phyloP scores from a whole-genome alignment of 2,329 filamentous ascomycete species.

The Xylariales sp. region DNA sequence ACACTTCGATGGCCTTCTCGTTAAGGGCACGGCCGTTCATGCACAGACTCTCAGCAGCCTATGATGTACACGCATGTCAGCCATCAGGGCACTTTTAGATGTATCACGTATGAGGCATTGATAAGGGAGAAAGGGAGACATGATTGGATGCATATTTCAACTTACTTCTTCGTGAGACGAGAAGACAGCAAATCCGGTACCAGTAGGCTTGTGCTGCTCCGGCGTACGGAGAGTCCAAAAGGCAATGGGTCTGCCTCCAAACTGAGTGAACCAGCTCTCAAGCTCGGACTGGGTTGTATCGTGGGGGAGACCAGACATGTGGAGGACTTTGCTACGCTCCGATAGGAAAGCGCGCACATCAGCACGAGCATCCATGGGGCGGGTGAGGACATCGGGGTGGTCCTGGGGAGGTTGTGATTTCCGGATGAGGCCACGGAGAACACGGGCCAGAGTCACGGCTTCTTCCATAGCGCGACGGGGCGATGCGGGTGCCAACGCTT shows the following conservation, averaged over 20 bases:
- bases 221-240: constrained; percentile 98
- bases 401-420: constrained; percentile 94
- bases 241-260: constrained; percentile 93
- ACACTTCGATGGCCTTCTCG: constrained; percentile 98
- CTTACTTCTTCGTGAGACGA: constrained; percentile 97
- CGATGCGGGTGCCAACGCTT: constrained; percentile 91
- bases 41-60: constrained; percentile 96
- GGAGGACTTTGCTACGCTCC: constrained; percentile 94
- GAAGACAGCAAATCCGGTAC: constrained; percentile 96
- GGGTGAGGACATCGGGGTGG: constrained; percentile 88
- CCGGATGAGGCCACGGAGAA: constrained; percentile 85
- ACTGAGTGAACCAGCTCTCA: constrained; percentile 99
- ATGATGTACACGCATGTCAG: too few species aligned
- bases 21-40: constrained; percentile 99
- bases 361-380: constrained; percentile 93
- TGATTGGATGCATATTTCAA: constrained; percentile 16
- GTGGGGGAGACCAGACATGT: constrained; percentile 95
- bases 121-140: neutral
- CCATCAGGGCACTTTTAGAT: constrained; percentile 5
- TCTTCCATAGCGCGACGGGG: constrained; percentile 97
- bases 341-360: constrained; percentile 95
- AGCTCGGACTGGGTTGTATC: constrained; percentile 98
- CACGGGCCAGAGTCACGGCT: constrained; percentile 87
- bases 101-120: neutral
- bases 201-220: constrained; percentile 99